These are phyloP conservation scores for Gossypium raimondii DNA, from an alignment of 345 rosid genomes.

Conservation along the genomic window DNA sequence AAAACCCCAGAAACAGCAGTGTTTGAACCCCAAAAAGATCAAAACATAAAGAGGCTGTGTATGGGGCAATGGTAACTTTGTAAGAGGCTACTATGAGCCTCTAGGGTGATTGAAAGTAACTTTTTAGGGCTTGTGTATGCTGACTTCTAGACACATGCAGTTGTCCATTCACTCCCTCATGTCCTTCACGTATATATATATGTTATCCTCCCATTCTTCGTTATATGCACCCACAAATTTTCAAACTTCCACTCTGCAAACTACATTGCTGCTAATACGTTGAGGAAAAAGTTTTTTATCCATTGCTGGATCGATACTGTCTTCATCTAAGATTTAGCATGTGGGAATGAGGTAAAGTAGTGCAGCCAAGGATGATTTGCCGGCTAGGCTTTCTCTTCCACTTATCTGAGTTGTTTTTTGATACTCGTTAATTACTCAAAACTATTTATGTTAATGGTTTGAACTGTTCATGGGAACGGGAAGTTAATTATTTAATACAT, in stretches of 20 bases:
- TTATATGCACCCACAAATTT: neutral
- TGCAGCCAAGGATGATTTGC: conserved; percentile 60
- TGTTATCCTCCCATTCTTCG: neutral
- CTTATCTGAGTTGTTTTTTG: neutral
- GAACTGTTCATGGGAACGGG: neutral
- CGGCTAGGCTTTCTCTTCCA: conserved; percentile 16
- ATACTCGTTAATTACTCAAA: neutral
- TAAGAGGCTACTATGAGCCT: neutral
- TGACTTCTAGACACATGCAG: conserved; percentile 5
- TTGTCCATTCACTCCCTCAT: neutral
- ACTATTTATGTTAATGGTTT: neutral
- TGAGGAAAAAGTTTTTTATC: neutral
- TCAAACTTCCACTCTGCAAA: neutral
- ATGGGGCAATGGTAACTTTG: neutral
- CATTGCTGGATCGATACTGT: neutral
- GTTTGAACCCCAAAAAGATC: neutral
- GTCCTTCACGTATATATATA: neutral
- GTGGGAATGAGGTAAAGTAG: conserved; percentile 27
- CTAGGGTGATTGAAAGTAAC: neutral
- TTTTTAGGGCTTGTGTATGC: conserved; percentile 1
- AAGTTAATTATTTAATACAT: neutral
- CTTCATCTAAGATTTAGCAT: conserved; percentile 34
- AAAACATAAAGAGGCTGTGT: neutral
- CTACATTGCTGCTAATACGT: neutral
- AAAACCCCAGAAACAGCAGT: neutral